Evolutionary conservation across 2,329 filamentous ascomycete species (phyloP).

Genomic region (Pestalotiopsis sp.): DNA sequence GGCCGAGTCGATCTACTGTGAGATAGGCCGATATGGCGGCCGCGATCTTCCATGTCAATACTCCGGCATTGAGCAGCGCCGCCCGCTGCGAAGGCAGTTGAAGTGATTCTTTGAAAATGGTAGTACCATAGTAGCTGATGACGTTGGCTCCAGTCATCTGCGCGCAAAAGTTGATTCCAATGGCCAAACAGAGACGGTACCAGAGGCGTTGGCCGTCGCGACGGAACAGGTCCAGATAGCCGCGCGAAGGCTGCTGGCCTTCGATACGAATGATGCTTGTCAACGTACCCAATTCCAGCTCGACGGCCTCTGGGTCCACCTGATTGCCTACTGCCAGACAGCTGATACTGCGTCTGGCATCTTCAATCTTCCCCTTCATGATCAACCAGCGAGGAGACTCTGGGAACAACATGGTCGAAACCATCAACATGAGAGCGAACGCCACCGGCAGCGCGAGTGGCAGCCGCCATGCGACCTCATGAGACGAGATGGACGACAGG

Average conservation of each 20-base stretch:
- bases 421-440: background rate
- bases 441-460: background rate
- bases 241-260: background rate
- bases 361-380: background rate
- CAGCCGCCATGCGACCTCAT: background rate
- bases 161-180: background rate
- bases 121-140: background rate
- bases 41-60: background rate
- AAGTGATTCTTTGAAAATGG: background rate
- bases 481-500: background rate
- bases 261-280: background rate
- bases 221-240: background rate
- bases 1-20: background rate
- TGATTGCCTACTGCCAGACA: background rate
- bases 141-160: constrained; percentile 1
- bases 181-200: background rate
- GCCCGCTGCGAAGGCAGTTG: background rate
- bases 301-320: background rate
- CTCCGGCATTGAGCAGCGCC: background rate
- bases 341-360: background rate
- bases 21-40: background rate
- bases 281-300: background rate
- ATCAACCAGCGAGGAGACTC: background rate
- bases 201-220: background rate
- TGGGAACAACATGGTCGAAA: background rate